Base-by-base conservation (phyloP, 2,329 filamentous ascomycete species). In the Aspergillus ochraceoroseus region DNA sequence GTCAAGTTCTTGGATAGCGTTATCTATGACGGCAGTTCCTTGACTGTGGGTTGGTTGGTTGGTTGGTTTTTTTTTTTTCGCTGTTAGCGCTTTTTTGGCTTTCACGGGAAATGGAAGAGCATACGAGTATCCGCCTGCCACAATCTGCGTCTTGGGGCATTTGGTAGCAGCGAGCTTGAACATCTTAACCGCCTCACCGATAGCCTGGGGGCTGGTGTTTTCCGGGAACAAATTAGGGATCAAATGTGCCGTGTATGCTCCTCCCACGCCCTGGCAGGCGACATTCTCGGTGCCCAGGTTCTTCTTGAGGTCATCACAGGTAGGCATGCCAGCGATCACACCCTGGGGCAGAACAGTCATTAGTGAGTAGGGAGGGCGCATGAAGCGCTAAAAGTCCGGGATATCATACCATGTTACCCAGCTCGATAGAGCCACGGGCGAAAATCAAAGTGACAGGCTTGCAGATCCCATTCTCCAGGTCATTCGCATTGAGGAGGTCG, bases 361-460 rank as follows among this genome's bases (percentile, higher is more conserved):
- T 18, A 7, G 2, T 30, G 17, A 7, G 6, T 15, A 12, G 4
- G 1, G n/a, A n/a, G n/a, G n/a, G n/a, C n/a, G n/a, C n/a, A n/a
- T n/a, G n/a, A n/a, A n/a, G n/a, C n/a, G n/a, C n/a, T n/a, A n/a
- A n/a, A n/a, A n/a, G n/a, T n/a, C n/a, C n/a, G n/a, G n/a, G n/a
- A n/a, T n/a, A n/a, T 9, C 38, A 30, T 57, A 71, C 69, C 52
- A 74, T 66, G 54, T 73, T 72, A 11, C 71, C 72, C 4, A 57
- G 49, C 49, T 75, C 72, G 7, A 65, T 68, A 4, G 70, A 72
- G 12, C 68, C 72, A 29, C 72, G 66, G 7, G 71, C 70, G 46
- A 70, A 74, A 32, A 74, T 68, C 32, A 74, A 68, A 17, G 71
- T 66, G n/a, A 71, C 55, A 14, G 61, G 57, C 43, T 56, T 61